Percentiles rank a stretch among this genome's conserved stretches.
Evolutionary conservation across 805 yeast species (phyloP).

Genomic region (Vanderwaltozyma yarrowii): DNA sequence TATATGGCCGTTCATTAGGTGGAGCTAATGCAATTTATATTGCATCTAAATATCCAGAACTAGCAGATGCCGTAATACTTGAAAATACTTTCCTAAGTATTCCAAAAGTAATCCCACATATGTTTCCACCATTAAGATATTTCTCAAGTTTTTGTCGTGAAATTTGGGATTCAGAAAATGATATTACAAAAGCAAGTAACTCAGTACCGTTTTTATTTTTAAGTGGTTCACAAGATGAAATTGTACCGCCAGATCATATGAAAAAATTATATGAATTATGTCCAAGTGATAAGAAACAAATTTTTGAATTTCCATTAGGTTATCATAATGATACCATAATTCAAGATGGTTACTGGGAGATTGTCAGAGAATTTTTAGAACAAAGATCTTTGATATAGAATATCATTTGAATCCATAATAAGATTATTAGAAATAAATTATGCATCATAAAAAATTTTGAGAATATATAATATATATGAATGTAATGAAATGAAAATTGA

Average conservation of each 20-base stretch:
- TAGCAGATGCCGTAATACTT: slow-evolving; percentile 53
- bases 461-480: neutral
- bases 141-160: slow-evolving; percentile 59
- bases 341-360: slow-evolving; percentile 70
- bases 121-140: slow-evolving; percentile 56
- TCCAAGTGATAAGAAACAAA: slow-evolving; percentile 40
- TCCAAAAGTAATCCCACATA: slow-evolving; percentile 60
- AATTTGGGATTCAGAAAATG: slow-evolving; percentile 67
- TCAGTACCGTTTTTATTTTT: slow-evolving; percentile 58
- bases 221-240: slow-evolving; percentile 71
- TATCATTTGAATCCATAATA: neutral
- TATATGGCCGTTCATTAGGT: slow-evolving; percentile 87
- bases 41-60: slow-evolving; percentile 45
- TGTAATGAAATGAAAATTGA: neutral
- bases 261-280: slow-evolving; percentile 43
- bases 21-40: slow-evolving; percentile 89
- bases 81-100: slow-evolving; percentile 83
- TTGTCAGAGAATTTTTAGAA: slow-evolving; percentile 44
- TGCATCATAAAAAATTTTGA: neutral
- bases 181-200: slow-evolving; percentile 41
- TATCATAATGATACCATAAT: slow-evolving; percentile 75
- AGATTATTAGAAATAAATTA: too few relatives aligned
- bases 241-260: slow-evolving; percentile 86
- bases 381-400: slow-evolving; percentile 24
- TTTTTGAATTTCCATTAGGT: slow-evolving; percentile 46